phyloP scores from a whole-genome alignment of 1,284 basidiomycete species.

The Tilletia setariae region DNA sequence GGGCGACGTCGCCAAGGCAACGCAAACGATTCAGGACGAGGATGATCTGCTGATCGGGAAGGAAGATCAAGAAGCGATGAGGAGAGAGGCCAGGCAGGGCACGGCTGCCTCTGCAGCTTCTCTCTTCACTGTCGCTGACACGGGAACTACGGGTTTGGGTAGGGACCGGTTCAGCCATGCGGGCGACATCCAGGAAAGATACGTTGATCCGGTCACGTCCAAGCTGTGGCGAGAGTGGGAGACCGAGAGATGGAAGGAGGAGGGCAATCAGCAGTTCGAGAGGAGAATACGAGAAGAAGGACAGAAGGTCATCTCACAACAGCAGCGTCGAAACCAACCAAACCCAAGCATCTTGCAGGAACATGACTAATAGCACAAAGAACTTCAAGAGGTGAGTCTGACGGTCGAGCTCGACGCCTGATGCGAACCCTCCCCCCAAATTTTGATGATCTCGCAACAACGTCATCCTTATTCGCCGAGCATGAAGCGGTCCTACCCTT shows the following conservation, averaged over 20 bases:
- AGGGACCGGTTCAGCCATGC: slow-evolving; percentile 17
- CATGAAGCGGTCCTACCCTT: neutral
- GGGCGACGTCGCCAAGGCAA: slow-evolving; percentile 17
- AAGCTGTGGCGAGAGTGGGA: slow-evolving; percentile 29
- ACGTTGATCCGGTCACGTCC: slow-evolving; percentile 30
- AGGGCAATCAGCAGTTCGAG: slow-evolving; percentile 2
- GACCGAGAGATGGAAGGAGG: slow-evolving; percentile 27
- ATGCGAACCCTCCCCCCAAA: no score
- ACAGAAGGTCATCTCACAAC: neutral
- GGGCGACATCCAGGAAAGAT: slow-evolving; percentile 45
- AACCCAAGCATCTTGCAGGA: neutral
- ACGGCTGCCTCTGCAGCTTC: slow-evolving; percentile 35
- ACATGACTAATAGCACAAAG: no score
- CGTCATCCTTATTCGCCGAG: slow-evolving; percentile 16
- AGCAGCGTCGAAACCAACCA: neutral
- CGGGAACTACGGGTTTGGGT: slow-evolving; percentile 26
- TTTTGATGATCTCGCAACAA: neutral
- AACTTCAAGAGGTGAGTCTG: no score
- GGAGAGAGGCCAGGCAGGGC: slow-evolving; percentile 26
- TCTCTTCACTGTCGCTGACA: slow-evolving; percentile 41
- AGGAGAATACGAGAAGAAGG: slow-evolving; percentile 11
- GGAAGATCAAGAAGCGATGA: slow-evolving; percentile 14
- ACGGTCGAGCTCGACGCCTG: no score
- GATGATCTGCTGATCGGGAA: slow-evolving; percentile 22
- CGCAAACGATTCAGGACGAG: neutral